Conservation (phyloP, 139 green algal genomes). For the Picochlorum sp. region DNA sequence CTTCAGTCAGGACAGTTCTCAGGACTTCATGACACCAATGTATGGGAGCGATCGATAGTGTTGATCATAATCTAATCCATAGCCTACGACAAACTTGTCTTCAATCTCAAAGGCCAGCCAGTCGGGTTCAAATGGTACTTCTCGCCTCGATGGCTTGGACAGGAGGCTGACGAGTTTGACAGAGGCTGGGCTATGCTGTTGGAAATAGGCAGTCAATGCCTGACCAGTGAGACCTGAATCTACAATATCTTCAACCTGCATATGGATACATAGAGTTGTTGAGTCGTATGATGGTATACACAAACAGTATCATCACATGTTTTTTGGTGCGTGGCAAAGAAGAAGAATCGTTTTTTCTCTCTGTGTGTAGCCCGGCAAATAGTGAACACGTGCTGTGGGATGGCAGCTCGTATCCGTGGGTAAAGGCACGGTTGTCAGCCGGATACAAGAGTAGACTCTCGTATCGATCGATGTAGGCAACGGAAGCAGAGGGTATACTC, state of each 20-base stretch:
- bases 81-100: slow-evolving; percentile 89
- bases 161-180: slow-evolving; percentile 54
- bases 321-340: background rate
- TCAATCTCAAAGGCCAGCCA: slow-evolving; percentile 48
- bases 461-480: slow-evolving; percentile 25
- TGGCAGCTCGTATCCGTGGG: slow-evolving; percentile 25
- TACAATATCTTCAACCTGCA: slow-evolving; percentile 85
- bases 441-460: background rate
- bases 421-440: slow-evolving; percentile 31
- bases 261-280: background rate
- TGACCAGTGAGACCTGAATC: slow-evolving; percentile 62
- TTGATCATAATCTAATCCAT: slow-evolving; percentile 85
- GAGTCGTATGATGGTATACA: too few species aligned
- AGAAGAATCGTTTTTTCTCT: background rate
- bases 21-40: slow-evolving; percentile 60
- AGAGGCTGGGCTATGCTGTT: slow-evolving; percentile 25
- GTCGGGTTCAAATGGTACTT: slow-evolving; percentile 42
- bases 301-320: background rate
- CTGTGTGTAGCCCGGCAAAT: slow-evolving; percentile 6
- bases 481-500: slow-evolving; percentile 29
- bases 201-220: slow-evolving; percentile 24
- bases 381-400: slow-evolving; percentile 21
- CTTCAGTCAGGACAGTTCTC: too few species aligned
- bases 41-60: slow-evolving; percentile 67
- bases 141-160: slow-evolving; percentile 58